A percentile compares a stretch with the other conserved stretches of the same genome.
phyloP scores from a whole-genome alignment of 352 stramenopile genomes.

The Phytophthora constricta region DNA sequence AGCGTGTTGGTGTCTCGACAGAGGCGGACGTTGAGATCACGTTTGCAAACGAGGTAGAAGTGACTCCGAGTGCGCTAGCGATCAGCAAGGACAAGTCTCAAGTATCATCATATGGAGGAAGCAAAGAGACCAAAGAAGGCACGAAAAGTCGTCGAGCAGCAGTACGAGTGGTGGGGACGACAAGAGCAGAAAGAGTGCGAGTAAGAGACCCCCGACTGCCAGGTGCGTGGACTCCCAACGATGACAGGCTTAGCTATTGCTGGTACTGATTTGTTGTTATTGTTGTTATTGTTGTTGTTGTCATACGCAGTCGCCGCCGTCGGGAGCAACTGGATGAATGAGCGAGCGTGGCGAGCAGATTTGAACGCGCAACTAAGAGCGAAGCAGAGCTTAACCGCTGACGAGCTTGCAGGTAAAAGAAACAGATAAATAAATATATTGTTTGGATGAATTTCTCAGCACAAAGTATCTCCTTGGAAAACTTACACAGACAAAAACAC shows the following conservation, averaged over 20 bases:
- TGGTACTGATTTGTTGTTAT: conserved; percentile 3
- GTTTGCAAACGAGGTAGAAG: conserved; percentile 65
- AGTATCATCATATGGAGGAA: conserved; percentile 26
- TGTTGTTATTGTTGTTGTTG: conserved; percentile 1
- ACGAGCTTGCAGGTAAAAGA: too few relatives aligned
- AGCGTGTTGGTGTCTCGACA: conserved; percentile 44
- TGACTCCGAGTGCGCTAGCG: conserved; percentile 26
- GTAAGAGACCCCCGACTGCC: conserved; percentile 61
- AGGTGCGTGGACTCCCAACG: conserved; percentile 38
- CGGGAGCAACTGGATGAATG: conserved; percentile 33
- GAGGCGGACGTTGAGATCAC: conserved; percentile 65
- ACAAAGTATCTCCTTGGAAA: too few relatives aligned
- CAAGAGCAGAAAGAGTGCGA: conserved; percentile 61
- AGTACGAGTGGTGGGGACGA: conserved; percentile 24
- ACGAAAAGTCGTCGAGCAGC: conserved; percentile 27
- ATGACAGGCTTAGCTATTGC: background rate
- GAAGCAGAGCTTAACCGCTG: too few relatives aligned
- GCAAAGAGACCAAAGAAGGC: conserved; percentile 35
- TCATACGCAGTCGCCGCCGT: conserved; percentile 26
- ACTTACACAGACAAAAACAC: too few relatives aligned
- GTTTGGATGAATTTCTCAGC: too few relatives aligned
- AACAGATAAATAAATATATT: background rate
- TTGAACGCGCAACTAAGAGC: too few relatives aligned
- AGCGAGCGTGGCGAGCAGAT: background rate
- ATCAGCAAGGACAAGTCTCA: conserved; percentile 41